Conservation (phyloP, 1,284 basidiomycete genomes). For the Sporisorium reilianum region DNA sequence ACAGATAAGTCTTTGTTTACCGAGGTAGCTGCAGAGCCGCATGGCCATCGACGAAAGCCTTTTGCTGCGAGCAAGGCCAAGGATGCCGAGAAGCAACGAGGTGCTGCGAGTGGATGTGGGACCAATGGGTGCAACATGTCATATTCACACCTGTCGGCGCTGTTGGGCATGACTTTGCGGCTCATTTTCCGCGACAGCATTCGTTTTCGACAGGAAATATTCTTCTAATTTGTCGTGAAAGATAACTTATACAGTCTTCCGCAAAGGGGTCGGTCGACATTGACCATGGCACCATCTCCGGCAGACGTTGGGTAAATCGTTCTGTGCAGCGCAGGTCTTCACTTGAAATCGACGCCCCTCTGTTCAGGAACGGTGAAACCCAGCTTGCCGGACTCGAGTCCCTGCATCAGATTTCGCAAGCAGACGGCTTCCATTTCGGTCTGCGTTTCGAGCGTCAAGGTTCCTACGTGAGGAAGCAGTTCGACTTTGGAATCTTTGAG, state of each 20-base stretch:
- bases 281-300: not conserved
- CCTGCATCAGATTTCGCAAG: slow-evolving; percentile 63
- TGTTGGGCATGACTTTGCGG: no score
- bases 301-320: not conserved
- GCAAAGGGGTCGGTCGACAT: no score
- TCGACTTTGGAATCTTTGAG: slow-evolving; percentile 53
- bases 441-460: slow-evolving; percentile 68
- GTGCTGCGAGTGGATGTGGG: not conserved
- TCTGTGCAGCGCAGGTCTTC: not conserved
- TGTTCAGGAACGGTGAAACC: slow-evolving; percentile 67
- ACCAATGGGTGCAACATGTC: slow-evolving; percentile 1
- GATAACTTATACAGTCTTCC: no score
- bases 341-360: slow-evolving; percentile 42
- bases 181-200: no score
- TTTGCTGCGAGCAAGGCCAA: not conserved
- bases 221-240: no score
- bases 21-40: not conserved
- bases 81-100: slow-evolving; percentile 3
- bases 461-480: slow-evolving; percentile 63
- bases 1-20: slow-evolving; percentile 2
- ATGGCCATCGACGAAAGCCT: not conserved
- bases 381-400: slow-evolving; percentile 63
- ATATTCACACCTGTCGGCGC: not conserved
- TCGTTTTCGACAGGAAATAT: no score
- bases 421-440: slow-evolving; percentile 69